Evolutionary conservation across 140 eudicot species (phyloP), one percentile per base, ranked within the genome.

Genomic region (Oenanthe javanica): DNA sequence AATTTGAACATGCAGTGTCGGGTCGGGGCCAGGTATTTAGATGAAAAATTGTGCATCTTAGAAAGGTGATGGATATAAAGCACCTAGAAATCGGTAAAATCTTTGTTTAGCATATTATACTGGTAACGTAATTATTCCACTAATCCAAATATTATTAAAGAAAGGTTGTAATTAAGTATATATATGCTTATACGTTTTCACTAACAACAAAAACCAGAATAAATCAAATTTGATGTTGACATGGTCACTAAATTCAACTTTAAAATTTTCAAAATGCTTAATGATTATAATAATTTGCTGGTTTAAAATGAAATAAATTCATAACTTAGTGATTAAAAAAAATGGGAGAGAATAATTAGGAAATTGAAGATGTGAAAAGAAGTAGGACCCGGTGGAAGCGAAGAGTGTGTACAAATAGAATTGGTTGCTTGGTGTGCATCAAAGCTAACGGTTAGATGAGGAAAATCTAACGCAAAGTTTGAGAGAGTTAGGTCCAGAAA

Each of bases 381-480:
- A 27, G 79, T 51, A 50, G 79, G 83, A 4, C 48, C 74, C 5
- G 12, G 19, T 38, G 11, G 67, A 8, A 21, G 25, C 6, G 45
- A 11, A 11, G 54, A 49, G 54, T 9, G 69, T 4, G 77, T 13
- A 31, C 36, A 31, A 31, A 31, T 31, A 31, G 36, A 31, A 14
- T 4, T 76, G 42, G 87, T 76, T 80, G 81, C 79, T 67, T 80
- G 87, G 82, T 69, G 76, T 63, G 85, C 75, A 78, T 72, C 87
- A 82, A 85, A 85, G 80, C 85, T 77, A 83, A 85, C 87, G 83
- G 87, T 82, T 72, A 77, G 84, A 87, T 80, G 61, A 73, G 78
- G 83, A 82, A 79, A 77, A 85, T 84, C 81, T 80, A 85, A 83
- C 31, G 84, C 74, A 84, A 46, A 69, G 69, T 31, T 31, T 59